phyloP scores from a whole-genome alignment of 108 stramenopile species.

The Conticribra weissflogii region DNA sequence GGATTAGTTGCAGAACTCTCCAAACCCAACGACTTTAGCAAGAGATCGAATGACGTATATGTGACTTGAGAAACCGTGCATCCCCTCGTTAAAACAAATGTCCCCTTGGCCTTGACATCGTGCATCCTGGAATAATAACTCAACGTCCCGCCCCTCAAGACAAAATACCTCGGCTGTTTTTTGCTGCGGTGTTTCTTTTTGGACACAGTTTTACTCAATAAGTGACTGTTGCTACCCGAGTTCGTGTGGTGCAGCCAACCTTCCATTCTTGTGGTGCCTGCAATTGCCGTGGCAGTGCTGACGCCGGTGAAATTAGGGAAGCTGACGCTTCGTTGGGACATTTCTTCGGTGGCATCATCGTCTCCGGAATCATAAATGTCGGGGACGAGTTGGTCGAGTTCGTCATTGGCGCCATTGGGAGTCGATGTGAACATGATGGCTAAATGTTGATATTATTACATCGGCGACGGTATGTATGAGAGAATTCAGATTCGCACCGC shows the following conservation, averaged over 20 bases:
- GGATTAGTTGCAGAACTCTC: too few relatives aligned
- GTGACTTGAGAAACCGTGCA: conserved; percentile 46
- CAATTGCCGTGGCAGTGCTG: conserved; percentile 1
- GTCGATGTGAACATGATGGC: background rate
- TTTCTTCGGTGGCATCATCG: conserved; percentile 37
- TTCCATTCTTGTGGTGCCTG: conserved; percentile 28
- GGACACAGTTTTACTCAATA: conserved; percentile 18
- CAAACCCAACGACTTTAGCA: too few relatives aligned
- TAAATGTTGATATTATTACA: too few relatives aligned
- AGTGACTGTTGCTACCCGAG: conserved; percentile 9
- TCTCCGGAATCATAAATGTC: background rate
- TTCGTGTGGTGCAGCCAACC: conserved; percentile 44
- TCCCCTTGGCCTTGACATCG: conserved; percentile 56
- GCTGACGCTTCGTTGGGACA: conserved; percentile 15
- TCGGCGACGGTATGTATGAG: too few relatives aligned
- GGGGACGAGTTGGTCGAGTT: background rate
- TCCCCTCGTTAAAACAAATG: conserved; percentile 39
- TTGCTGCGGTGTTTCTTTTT: conserved; percentile 29
- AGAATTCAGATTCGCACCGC: too few relatives aligned
- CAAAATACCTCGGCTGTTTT: conserved; percentile 41
- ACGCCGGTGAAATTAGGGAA: conserved; percentile 1
- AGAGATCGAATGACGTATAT: conserved; percentile 30
- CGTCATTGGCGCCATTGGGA: conserved; percentile 15
- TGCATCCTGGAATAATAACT: conserved; percentile 42
- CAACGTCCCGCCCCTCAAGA: conserved; percentile 37